Base-by-base conservation (phyloP, 768 basidiomycete genomes). In the Chiua virens region DNA sequence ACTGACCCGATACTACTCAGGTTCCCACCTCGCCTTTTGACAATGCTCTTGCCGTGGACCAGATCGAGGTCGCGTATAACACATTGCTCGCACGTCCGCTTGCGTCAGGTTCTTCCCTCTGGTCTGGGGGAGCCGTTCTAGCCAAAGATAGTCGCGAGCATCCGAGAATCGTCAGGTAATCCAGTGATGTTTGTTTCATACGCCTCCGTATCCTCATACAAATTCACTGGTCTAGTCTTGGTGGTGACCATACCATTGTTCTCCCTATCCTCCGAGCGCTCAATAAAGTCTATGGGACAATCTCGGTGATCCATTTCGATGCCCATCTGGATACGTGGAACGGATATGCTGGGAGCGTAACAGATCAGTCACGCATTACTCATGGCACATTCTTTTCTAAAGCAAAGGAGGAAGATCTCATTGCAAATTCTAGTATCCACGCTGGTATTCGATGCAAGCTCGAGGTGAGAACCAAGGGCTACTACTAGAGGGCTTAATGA, bases 241-340 rank as follows among this genome's bases (percentile, higher is more conserved):
- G 93, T 22, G 92, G 92, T 7, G 92, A 94, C 61, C 92, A 94
- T 66, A 91, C 91, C 14, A 88, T 93, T 55, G 91, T 86, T 8
- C 79, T 92, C 17, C 90, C 92, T 8, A 92, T 94, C 58, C 78
- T 95, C 14, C 85, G 90, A 40, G 80, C 92, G 15, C 70, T 95
- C 38, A 70, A 87, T 71, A 83, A 83, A 61, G 76, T 87, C 22
- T 92, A 94, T 63, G 92, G 91, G 1, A 87, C 88, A 0, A 78
- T 90, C 48, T 85, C 85, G 32, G 86, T 89, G 40, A 88, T 92
- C 41, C 92, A 93, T 64, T 91, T 92, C 55, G 90, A 92, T 61
- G 86, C 78, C 7, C 85, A 86, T 60, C 72, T 82, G 69, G 88
- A 90, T 61, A 89, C 89, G 8, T 79, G 67, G 82, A 49, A 64